Conservation (phyloP, 2,329 filamentous ascomycete genomes). For the Ophiostoma australiae region DNA sequence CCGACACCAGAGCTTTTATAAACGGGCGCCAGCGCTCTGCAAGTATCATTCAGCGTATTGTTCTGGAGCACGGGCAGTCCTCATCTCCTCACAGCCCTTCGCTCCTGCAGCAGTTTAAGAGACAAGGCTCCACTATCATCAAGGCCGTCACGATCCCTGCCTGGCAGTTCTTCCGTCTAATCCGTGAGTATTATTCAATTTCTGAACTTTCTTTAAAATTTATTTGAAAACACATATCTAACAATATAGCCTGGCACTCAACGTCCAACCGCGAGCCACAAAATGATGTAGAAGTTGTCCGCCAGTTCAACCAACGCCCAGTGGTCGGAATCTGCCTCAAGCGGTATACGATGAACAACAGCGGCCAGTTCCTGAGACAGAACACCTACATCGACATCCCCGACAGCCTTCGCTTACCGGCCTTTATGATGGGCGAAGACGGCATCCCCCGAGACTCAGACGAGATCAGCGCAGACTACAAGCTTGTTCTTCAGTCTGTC, state of each 20-base stretch:
- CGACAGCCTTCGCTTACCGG: constrained; percentile 70
- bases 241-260: constrained; percentile 75
- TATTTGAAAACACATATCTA: not conserved
- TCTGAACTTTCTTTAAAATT: too few relatives aligned
- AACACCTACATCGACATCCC: constrained; percentile 90
- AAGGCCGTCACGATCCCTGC: constrained; percentile 94
- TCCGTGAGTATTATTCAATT: constrained; percentile 57
- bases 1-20: not conserved
- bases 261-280: constrained; percentile 47
- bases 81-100: constrained; percentile 38
- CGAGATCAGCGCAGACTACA: constrained; percentile 81
- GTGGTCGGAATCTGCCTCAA: constrained; percentile 92
- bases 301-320: constrained; percentile 78
- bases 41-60: constrained; percentile 58
- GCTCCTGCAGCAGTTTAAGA: constrained; percentile 42
- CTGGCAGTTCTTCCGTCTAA: constrained; percentile 94
- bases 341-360: constrained; percentile 70
- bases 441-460: constrained; percentile 54
- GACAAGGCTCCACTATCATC: constrained; percentile 47
- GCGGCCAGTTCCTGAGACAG: constrained; percentile 64
- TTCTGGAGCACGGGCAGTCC: constrained; percentile 48
- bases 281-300: constrained; percentile 75
- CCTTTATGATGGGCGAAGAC: constrained; percentile 78
- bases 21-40: constrained; percentile 45
- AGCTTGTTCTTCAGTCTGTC: constrained; percentile 82